Evolutionary conservation across 768 basidiomycete genomes (phyloP).

Genomic region (Phlegmacium glaucopus): DNA sequence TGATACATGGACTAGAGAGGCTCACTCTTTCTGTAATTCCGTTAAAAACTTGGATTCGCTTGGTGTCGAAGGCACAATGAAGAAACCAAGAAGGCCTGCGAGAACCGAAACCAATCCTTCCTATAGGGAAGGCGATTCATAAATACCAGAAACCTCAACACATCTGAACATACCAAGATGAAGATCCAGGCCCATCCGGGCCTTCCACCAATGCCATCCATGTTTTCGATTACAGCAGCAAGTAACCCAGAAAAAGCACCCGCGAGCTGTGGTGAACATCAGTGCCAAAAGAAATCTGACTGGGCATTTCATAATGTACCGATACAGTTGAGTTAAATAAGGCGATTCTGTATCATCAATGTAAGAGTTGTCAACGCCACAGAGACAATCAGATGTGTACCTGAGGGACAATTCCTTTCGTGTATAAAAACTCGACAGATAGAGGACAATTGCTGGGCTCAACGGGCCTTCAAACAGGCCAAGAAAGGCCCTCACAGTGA

Average conservation of each 20-base stretch:
- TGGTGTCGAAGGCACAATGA: constrained; percentile 32
- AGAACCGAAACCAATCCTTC: constrained; percentile 48
- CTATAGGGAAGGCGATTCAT: constrained; percentile 9
- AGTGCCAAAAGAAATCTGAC: background rate
- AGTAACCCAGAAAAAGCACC: constrained; percentile 65
- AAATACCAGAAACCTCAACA: too few relatives aligned
- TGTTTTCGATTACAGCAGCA: constrained; percentile 53
- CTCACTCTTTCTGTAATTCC: constrained; percentile 29
- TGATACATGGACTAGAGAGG: background rate
- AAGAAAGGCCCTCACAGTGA: constrained; percentile 48
- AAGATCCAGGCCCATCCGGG: constrained; percentile 66
- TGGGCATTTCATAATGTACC: constrained; percentile 9
- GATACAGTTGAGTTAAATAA: constrained; percentile 36
- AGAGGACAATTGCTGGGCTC: constrained; percentile 39
- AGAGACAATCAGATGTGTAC: background rate
- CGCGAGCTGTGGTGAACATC: constrained; percentile 31
- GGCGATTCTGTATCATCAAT: constrained; percentile 26
- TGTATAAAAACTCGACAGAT: constrained; percentile 37
- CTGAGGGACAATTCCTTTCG: constrained; percentile 15
- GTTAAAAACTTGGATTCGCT: constrained; percentile 26
- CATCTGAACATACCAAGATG: constrained; percentile 35
- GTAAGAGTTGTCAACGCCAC: too few relatives aligned
- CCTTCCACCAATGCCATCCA: constrained; percentile 47
- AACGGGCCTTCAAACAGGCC: constrained; percentile 49
- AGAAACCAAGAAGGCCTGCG: constrained; percentile 42